Evolutionary conservation across 2,329 filamentous ascomycete genomes (phyloP).

Genomic region (Xylaria polymorpha): DNA sequence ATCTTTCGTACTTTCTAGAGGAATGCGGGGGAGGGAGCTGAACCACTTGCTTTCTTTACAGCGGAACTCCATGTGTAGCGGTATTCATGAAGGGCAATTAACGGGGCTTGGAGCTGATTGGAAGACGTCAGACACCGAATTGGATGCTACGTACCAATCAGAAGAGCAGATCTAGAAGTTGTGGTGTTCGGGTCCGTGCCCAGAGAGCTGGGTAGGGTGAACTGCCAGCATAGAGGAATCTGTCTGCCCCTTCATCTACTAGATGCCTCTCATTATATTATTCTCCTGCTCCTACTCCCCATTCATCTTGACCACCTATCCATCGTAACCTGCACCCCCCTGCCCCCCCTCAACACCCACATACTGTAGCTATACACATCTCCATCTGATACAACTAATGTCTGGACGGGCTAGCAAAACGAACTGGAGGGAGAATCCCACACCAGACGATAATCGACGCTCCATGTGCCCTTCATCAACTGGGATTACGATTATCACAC

Average conservation of each 20-base stretch:
- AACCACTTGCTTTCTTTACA: too few species aligned
- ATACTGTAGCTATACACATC: not conserved
- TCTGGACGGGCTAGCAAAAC: not conserved
- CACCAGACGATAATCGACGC: constrained; percentile 1
- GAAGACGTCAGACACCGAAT: not conserved
- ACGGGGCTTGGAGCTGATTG: too few species aligned
- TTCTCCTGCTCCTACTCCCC: not conserved
- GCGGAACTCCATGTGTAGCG: too few species aligned
- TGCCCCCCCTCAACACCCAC: not conserved
- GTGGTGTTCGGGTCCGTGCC: constrained; percentile 1
- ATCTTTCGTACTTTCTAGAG: not conserved
- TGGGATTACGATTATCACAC: not conserved
- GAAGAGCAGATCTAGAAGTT: not conserved
- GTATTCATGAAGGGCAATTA: too few species aligned
- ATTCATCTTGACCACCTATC: not conserved
- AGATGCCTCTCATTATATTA: not conserved
- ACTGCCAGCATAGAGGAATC: not conserved
- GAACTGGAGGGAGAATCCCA: not conserved
- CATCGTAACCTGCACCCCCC: too few species aligned
- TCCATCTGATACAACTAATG: not conserved
- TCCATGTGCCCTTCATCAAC: not conserved
- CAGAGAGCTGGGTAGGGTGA: not conserved
- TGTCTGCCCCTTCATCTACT: not conserved
- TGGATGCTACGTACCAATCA: not conserved
- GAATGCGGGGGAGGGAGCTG: too few species aligned